Conservation (phyloP, 345 rosid species). For the Salix dunnii region DNA sequence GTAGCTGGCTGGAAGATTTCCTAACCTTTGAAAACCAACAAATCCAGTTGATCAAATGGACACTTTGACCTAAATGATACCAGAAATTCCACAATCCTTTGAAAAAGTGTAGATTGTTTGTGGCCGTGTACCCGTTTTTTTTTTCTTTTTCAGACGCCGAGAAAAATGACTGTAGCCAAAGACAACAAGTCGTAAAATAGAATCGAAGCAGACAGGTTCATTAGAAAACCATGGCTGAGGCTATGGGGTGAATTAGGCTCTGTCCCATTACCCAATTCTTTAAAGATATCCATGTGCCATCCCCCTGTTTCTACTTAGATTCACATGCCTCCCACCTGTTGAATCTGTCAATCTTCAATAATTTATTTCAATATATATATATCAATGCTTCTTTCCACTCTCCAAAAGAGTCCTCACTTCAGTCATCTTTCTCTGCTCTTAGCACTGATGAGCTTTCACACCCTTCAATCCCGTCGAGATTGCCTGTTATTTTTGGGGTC, state of each 20-base stretch:
- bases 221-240: background rate
- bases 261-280: background rate
- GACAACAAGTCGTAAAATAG: background rate
- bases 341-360: background rate
- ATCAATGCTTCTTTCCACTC: background rate
- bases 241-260: background rate
- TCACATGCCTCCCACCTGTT: background rate
- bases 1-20: too few species aligned
- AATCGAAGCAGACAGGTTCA: background rate
- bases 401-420: background rate
- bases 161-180: too few species aligned
- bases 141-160: background rate
- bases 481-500: background rate
- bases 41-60: too few species aligned
- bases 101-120: too few species aligned
- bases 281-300: background rate
- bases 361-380: background rate
- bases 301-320: background rate
- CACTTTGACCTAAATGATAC: too few species aligned
- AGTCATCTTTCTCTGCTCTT: constrained; percentile 11
- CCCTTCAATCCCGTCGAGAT: background rate
- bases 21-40: too few species aligned
- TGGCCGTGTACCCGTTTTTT: too few species aligned
- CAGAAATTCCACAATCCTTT: too few species aligned
- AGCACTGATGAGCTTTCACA: background rate